Conservation (phyloP, 768 basidiomycete species). For the Sporobolomyces phaffii region DNA sequence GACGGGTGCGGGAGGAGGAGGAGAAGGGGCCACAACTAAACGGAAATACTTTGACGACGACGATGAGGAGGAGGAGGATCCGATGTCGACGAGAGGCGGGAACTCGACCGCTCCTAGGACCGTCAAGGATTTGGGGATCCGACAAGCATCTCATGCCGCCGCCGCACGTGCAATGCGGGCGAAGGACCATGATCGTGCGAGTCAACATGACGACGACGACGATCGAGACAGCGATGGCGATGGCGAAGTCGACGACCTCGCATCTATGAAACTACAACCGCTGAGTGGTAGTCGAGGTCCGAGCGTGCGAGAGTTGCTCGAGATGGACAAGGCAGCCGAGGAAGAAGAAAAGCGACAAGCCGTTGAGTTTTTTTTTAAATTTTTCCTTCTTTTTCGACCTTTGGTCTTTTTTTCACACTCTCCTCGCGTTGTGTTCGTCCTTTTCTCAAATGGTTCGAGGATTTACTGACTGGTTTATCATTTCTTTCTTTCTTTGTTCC, state of each 20-base stretch:
- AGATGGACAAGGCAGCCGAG: constrained; percentile 64
- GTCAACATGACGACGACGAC: constrained; percentile 47
- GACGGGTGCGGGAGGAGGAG: not conserved
- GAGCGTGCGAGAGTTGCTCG: constrained; percentile 74
- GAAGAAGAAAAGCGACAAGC: constrained; percentile 64
- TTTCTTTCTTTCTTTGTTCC: no score
- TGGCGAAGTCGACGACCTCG: no score
- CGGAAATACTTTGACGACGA: constrained; percentile 37
- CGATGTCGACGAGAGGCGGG: not conserved
- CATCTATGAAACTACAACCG: constrained; percentile 68
- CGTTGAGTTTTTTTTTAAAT: constrained; percentile 51
- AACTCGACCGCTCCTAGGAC: constrained; percentile 18
- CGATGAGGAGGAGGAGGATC: constrained; percentile 26
- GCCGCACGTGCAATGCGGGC: not conserved
- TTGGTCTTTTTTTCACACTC: no score
- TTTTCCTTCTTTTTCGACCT: no score
- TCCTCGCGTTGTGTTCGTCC: no score
- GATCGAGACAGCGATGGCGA: constrained; percentile 49
- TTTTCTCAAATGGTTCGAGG: no score
- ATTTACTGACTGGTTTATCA: no score
- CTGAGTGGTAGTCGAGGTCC: constrained; percentile 73
- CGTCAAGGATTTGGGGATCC: constrained; percentile 24
- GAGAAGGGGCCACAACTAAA: not conserved
- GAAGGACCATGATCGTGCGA: not conserved
- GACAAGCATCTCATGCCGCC: constrained; percentile 16